Base-by-base conservation (phyloP, 495 filamentous ascomycete species). In the Hyphodiscus hymeniophilus region DNA sequence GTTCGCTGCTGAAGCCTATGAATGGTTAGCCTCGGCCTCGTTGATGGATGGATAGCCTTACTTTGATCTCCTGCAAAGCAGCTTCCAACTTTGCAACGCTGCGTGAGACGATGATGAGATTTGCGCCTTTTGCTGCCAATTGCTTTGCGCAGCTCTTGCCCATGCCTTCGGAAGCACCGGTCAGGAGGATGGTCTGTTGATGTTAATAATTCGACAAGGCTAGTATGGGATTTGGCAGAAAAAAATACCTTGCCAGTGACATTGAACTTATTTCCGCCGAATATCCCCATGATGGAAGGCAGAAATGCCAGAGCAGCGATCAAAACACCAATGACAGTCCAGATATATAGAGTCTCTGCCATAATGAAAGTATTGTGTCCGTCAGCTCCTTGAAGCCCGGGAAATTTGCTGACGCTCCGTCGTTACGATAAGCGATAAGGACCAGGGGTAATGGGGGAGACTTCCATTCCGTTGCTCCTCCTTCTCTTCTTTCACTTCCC, bases 81-180 rank as follows among this genome's bases (percentile, higher is more conserved):
- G 65, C 68, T 52, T 87, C 66, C n/a, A 97, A 87, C 60, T 90
- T 94, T 39, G 63, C 62, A 22, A 76, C 66, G 53, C 83, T 82
- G 42, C 92, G 82, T 10, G 92, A 81, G 34, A 95, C 83, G 47
- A 98, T 79, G 50, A 90, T 77, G 13, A 98, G 64, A 61, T 87
- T 84, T 41, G 94, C 94, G 51, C 92, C 92, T 70, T 87, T 92
- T 45, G 68, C 64, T 3, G 92, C 76, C 16, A 97, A 75, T 46
- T 87, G 74, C 17, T 75, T 70, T 3, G 81, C 90, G 15, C 83
- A 76, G 49, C 74, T 77, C 57, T 74, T 77, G 52, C 92, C 92
- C 85, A 95, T 87, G 41, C 92, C 92, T 60, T 95, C 85, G 1
- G 94, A 97, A 44, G 81, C 91, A 32, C 92, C 92, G 11, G 92